Evolutionary conservation across 2,329 filamentous ascomycete genomes (phyloP).

Genomic region (Elsinoe necatrix): DNA sequence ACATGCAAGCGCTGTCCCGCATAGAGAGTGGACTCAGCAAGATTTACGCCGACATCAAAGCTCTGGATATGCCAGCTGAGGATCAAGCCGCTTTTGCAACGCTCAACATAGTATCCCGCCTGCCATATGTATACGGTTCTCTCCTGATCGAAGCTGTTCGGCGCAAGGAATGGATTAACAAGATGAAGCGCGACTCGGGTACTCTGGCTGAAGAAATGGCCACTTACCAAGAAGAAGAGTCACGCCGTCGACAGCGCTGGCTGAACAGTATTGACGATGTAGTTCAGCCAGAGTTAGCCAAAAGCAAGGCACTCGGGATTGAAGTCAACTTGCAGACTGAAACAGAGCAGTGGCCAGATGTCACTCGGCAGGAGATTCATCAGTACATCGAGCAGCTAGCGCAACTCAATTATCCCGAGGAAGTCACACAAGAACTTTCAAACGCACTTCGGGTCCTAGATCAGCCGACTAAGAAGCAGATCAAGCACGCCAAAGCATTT

Average conservation of each 20-base stretch:
- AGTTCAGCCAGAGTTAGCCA: constrained; percentile 56
- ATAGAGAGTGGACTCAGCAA: constrained; percentile 68
- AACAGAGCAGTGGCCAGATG: constrained; percentile 70
- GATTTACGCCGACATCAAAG: constrained; percentile 63
- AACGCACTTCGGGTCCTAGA: constrained; percentile 73
- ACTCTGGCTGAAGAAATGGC: constrained; percentile 89
- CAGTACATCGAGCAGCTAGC: constrained; percentile 62
- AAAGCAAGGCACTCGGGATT: constrained; percentile 63
- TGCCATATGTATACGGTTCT: constrained; percentile 84
- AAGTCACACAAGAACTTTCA: constrained; percentile 60
- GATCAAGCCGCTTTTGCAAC: constrained; percentile 73
- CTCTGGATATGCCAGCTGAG: constrained; percentile 64
- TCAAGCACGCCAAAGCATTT: constrained; percentile 82
- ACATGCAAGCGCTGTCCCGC: constrained; percentile 74
- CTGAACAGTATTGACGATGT: constrained; percentile 72
- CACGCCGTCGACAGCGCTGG: constrained; percentile 83
- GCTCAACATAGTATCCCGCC: constrained; percentile 67
- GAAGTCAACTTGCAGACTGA: constrained; percentile 79
- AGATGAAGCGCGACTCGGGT: constrained; percentile 78
- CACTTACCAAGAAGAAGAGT: constrained; percentile 83
- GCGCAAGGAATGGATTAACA: constrained; percentile 83
- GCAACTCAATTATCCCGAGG: constrained; percentile 55
- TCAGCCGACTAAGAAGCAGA: constrained; percentile 75
- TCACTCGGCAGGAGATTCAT: constrained; percentile 67
- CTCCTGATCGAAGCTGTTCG: constrained; percentile 78